These are phyloP conservation scores for Lipomyces spencermartinsiae DNA, from an alignment of 805 yeast species.

Conservation along the genomic window DNA sequence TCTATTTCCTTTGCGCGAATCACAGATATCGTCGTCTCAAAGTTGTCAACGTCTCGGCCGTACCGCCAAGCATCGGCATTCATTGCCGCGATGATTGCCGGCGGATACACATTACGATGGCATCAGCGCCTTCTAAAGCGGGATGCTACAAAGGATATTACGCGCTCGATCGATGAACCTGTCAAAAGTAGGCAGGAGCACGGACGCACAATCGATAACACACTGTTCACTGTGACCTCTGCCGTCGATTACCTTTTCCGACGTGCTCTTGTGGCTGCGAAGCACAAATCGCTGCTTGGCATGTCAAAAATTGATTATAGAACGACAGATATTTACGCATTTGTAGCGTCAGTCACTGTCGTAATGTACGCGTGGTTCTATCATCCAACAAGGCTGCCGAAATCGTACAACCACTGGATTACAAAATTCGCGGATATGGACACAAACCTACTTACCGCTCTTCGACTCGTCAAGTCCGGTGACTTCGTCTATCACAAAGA, in stretches of 20 bases:
- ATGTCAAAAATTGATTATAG: background rate
- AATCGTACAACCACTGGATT: conserved; percentile 55
- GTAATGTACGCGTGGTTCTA: conserved; percentile 47
- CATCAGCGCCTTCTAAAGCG: conserved; percentile 23
- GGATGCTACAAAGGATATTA: conserved; percentile 4
- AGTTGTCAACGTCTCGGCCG: background rate
- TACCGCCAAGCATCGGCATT: conserved; percentile 9
- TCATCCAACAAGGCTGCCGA: conserved; percentile 52
- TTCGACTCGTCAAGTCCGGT: conserved; percentile 47
- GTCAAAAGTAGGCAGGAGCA: conserved; percentile 15
- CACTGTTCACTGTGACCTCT: conserved; percentile 23
- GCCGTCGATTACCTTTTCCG: conserved; percentile 28
- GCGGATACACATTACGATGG: conserved; percentile 19
- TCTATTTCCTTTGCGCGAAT: conserved; percentile 9
- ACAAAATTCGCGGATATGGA: conserved; percentile 59
- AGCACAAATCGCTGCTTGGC: background rate
- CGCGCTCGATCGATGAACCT: background rate
- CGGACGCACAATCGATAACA: conserved; percentile 26
- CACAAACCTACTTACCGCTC: conserved; percentile 47
- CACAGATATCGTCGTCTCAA: background rate
- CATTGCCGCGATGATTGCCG: conserved; percentile 19
- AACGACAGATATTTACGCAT: conserved; percentile 19
- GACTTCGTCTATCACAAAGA: conserved; percentile 49
- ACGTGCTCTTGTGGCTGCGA: background rate
- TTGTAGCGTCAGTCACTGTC: conserved; percentile 35